Conservation (phyloP, 2,329 filamentous ascomycete species). For the Cladosporium oxysporum region DNA sequence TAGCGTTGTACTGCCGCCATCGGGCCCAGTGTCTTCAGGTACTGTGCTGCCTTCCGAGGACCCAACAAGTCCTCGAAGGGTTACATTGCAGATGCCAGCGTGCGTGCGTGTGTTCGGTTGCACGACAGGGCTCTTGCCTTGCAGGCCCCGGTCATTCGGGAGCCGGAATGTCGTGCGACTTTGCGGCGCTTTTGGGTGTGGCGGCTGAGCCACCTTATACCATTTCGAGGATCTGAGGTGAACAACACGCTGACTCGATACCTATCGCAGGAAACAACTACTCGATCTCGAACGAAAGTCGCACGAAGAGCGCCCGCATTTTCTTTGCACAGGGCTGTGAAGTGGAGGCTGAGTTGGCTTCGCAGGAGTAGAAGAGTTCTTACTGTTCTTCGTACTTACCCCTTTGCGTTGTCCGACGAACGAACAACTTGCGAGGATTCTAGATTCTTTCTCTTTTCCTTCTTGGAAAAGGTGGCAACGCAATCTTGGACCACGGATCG, state of each 20-base stretch:
- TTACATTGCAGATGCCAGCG: constrained; percentile 15
- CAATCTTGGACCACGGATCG: neutral
- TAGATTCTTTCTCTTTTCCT: neutral
- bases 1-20: neutral
- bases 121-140: neutral
- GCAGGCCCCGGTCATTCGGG: neutral
- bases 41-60: neutral
- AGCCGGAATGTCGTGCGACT: neutral
- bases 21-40: neutral
- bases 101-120: constrained; percentile 9
- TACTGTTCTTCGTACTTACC: neutral
- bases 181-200: neutral
- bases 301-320: constrained; percentile 67
- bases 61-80: constrained; percentile 4
- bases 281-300: constrained; percentile 78
- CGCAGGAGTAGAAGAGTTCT: neutral
- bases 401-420: neutral
- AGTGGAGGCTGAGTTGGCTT: constrained; percentile 25
- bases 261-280: constrained; percentile 78
- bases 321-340: constrained; percentile 93
- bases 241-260: neutral
- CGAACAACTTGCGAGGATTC: neutral
- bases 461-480: neutral
- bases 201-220: neutral
- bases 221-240: neutral